A percentile compares a stretch with the other conserved stretches of the same genome.
Conservation (phyloP, 306 rosid genomes). For the Sicyos baderoa region DNA sequence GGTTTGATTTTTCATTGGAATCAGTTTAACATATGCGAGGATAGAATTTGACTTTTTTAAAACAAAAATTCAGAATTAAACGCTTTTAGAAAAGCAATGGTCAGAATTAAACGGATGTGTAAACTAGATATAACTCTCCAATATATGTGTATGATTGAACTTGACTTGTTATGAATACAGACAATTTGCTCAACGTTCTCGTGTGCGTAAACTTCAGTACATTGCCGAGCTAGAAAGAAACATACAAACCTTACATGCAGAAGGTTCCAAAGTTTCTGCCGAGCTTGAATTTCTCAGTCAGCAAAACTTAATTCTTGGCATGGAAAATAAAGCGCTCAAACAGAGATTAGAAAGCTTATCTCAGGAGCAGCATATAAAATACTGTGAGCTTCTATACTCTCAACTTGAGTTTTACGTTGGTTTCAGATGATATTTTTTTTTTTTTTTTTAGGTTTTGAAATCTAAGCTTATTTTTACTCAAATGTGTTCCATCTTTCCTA, state of each 20-base stretch:
- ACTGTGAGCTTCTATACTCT: conserved; percentile 40
- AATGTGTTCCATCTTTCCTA: too few relatives aligned
- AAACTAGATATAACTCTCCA: too few relatives aligned
- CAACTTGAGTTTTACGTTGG: neutral
- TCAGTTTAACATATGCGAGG: neutral
- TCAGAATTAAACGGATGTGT: too few relatives aligned
- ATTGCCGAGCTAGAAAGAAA: conserved; percentile 74
- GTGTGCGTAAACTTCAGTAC: conserved; percentile 69
- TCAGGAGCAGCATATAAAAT: conserved; percentile 68
- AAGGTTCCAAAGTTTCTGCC: conserved; percentile 66
- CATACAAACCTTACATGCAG: conserved; percentile 57
- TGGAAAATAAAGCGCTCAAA: conserved; percentile 73
- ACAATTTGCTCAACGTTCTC: conserved; percentile 72
- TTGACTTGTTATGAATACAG: conserved; percentile 36
- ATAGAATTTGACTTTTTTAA: neutral
- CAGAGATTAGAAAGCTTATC: conserved; percentile 57
- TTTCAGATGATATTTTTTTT: too few relatives aligned
- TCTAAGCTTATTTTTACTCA: too few relatives aligned
- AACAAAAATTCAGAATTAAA: neutral
- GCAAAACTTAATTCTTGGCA: conserved; percentile 58
- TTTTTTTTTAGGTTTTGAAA: too few relatives aligned
- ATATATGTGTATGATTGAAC: neutral
- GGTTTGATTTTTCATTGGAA: neutral
- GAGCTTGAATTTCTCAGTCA: conserved; percentile 66
- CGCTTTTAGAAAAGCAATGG: neutral